phyloP scores from a whole-genome alignment of 169 alveolate genomes.

The Cryptosporidium tyzzeri region DNA sequence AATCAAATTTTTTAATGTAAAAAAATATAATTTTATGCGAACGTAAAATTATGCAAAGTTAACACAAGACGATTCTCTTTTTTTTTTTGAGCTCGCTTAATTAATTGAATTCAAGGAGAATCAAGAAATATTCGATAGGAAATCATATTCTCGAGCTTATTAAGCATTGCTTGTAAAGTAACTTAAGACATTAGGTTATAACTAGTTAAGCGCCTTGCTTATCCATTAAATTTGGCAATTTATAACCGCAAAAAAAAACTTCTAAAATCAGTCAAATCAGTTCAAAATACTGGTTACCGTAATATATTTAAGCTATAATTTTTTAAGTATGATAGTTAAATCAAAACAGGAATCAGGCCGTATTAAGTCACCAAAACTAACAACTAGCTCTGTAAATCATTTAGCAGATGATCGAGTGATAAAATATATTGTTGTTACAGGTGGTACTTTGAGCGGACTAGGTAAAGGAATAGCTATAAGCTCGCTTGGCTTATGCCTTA shows the following conservation, averaged over 20 bases:
- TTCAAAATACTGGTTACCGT: background rate
- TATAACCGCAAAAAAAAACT: background rate
- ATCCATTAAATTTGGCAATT: background rate
- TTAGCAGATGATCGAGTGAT: conserved; percentile 48
- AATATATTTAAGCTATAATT: background rate
- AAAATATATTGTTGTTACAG: conserved; percentile 93
- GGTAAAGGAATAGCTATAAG: conserved; percentile 96
- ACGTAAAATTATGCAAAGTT: no score
- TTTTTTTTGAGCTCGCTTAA: no score
- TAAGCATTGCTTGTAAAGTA: no score
- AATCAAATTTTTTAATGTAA: no score
- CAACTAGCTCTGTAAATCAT: conserved; percentile 18
- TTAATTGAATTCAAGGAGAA: no score
- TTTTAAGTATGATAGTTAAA: background rate
- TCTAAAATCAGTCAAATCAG: background rate
- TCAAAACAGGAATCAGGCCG: conserved; percentile 27
- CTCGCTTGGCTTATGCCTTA: conserved; percentile 91
- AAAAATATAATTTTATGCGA: no score
- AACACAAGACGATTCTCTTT: no score
- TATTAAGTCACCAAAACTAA: conserved; percentile 31
- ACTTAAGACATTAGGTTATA: background rate
- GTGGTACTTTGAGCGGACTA: conserved; percentile 96
- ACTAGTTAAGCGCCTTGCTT: background rate
- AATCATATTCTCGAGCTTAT: background rate
- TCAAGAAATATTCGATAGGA: no score